phyloP scores from a whole-genome alignment of 768 basidiomycete species.

The Leccinum disarticulatum region DNA sequence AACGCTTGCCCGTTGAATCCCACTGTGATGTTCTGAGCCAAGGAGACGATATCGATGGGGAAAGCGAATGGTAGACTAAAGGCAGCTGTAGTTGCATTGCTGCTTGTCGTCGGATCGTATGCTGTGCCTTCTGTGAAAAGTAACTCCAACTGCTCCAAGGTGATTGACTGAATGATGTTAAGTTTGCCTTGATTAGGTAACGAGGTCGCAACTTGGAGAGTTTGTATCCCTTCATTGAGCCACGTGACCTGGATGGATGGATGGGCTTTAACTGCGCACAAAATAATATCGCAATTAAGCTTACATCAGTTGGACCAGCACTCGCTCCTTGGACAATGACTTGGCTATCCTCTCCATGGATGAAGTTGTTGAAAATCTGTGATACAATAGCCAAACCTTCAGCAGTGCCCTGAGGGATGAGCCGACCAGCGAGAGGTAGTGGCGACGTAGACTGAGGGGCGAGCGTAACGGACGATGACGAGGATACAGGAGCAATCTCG shows the following conservation, averaged over 20 bases:
- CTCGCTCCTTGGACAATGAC: constrained; percentile 59
- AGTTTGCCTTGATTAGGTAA: constrained; percentile 64
- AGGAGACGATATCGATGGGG: constrained; percentile 61
- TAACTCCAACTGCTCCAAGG: constrained; percentile 57
- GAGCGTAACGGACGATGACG: constrained; percentile 50
- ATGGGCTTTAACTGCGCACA: constrained; percentile 5
- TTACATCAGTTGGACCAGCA: constrained; percentile 57
- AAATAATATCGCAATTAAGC: constrained; percentile 11
- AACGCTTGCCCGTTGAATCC: constrained; percentile 53
- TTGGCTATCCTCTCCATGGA: constrained; percentile 62
- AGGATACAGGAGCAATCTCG: constrained; percentile 59
- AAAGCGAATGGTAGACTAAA: constrained; percentile 72
- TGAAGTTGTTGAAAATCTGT: constrained; percentile 66
- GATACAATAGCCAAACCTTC: constrained; percentile 60
- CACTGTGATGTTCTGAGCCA: constrained; percentile 59
- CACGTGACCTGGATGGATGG: constrained; percentile 52
- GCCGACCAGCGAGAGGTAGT: constrained; percentile 58
- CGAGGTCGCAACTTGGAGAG: constrained; percentile 54
- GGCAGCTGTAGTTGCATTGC: constrained; percentile 56
- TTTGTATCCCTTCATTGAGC: constrained; percentile 71
- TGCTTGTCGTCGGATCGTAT: constrained; percentile 58
- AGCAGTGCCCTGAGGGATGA: constrained; percentile 56
- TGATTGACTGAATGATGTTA: constrained; percentile 63
- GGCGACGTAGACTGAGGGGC: constrained; percentile 51
- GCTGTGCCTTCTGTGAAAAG: constrained; percentile 57